Evolutionary conservation across 1,139 yeast genomes (phyloP).

Genomic region (Suhomyces bokatorum): DNA sequence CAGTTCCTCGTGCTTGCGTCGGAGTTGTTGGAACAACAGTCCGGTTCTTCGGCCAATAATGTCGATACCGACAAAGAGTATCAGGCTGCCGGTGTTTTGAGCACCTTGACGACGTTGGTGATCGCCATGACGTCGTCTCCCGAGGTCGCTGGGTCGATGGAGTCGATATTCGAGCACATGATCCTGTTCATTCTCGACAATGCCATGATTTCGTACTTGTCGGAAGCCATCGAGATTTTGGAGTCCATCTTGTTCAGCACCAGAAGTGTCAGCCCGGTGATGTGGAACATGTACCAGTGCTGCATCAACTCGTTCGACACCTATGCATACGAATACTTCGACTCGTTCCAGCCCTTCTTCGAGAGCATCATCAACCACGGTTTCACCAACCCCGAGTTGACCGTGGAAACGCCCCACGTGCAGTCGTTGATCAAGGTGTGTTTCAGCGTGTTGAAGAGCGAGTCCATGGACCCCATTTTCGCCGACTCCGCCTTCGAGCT

Average conservation of each 20-base stretch:
- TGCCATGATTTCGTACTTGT: conserved; percentile 47
- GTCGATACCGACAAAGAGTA: conserved; percentile 49
- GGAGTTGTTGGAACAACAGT: conserved; percentile 41
- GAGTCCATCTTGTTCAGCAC: conserved; percentile 49
- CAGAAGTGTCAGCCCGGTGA: conserved; percentile 42
- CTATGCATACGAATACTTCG: conserved; percentile 55
- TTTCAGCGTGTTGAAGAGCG: conserved; percentile 37
- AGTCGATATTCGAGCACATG: conserved; percentile 41
- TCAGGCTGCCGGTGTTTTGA: conserved; percentile 53
- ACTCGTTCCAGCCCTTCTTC: conserved; percentile 50
- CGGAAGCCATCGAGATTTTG: conserved; percentile 51
- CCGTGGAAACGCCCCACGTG: conserved; percentile 40
- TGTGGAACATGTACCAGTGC: conserved; percentile 48
- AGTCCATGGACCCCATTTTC: conserved; percentile 42
- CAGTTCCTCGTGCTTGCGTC: conserved; percentile 49
- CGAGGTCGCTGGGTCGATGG: conserved; percentile 43
- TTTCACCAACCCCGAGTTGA: conserved; percentile 35
- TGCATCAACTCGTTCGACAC: conserved; percentile 52
- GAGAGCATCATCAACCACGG: conserved; percentile 51
- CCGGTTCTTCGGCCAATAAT: conserved; percentile 23
- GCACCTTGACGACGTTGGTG: conserved; percentile 53
- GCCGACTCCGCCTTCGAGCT: conserved; percentile 45
- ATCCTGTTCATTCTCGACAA: conserved; percentile 50
- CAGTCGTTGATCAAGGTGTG: conserved; percentile 42
- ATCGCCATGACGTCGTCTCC: conserved; percentile 53